phyloP scores from a whole-genome alignment of 345 rosid genomes.

The Pseudoturritis turrita region DNA sequence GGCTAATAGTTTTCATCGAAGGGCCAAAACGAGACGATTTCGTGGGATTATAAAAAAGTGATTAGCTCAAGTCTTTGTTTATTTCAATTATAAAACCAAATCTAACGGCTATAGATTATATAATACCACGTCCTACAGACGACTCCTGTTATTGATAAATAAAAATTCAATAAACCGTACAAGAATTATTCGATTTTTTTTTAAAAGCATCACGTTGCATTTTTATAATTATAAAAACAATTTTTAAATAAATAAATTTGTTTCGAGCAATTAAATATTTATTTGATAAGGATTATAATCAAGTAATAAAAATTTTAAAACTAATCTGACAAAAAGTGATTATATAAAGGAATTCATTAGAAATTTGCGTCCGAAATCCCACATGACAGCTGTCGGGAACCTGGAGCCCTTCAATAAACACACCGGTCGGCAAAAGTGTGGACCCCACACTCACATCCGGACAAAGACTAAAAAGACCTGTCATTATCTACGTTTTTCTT shows the following conservation, averaged over 20 bases:
- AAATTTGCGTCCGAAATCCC: background rate
- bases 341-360: background rate
- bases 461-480: background rate
- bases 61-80: background rate
- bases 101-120: constrained; percentile 19
- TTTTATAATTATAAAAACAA: no score
- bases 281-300: background rate
- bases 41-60: constrained; percentile 19
- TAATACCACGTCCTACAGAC: constrained; percentile 11
- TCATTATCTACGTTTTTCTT: background rate
- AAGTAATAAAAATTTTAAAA: background rate
- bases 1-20: constrained; percentile 1
- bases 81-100: background rate
- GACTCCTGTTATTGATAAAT: background rate
- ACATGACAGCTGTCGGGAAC: constrained; percentile 6
- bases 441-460: constrained; percentile 10
- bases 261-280: background rate
- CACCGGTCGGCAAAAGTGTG: background rate
- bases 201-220: no score
- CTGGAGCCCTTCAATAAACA: constrained; percentile 9
- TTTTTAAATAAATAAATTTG: no score
- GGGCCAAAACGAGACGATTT: constrained; percentile 21
- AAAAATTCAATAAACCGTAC: background rate
- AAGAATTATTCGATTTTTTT: background rate
- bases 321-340: background rate